Base-by-base conservation (phyloP, 768 basidiomycete species). In the Lentinula lateritia region DNA sequence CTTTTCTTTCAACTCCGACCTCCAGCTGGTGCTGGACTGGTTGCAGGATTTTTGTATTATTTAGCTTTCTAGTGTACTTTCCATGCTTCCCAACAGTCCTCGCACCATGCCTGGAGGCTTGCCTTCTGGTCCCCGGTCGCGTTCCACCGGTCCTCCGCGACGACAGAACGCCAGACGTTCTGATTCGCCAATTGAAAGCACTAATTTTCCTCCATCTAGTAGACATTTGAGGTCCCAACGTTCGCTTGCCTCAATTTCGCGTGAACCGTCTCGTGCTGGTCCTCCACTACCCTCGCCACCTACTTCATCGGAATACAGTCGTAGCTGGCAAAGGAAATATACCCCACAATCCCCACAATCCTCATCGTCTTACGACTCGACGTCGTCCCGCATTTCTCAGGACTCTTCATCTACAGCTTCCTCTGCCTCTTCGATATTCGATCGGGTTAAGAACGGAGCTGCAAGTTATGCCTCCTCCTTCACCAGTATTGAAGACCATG, bases 401-500 rank as follows among this genome's bases (percentile, higher is more conserved):
- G 68, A 68, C 46, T 65, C 70, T 23, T 61, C 66, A 43, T 69
- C 74, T 13, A 67, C 70, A 9, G 61, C 67, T n/a, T 72, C 72
- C 0, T 68, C 72, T 6, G 66, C 65, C 41, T 76, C 74, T 2
- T 73, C 77, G 6, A 68, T 78, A n/a, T 72, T 76, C 58, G 73
- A 75, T 39, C 69, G 78, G 57, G 72, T 75, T 66, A 74, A 70
- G 52, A 65, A 61, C 16, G 69, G 64, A 6, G 46, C 68, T 3
- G 72, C 59, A 15, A 60, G 74, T 39, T 72, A 75, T 62, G 61
- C 69, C 9, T 80, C 80, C 6, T 79, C 80, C 2, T 72, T 73
- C 45, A 79, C 78, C 36, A 81, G 77, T 64, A 61, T 78, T n/a
- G 79, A 78, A 35, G 76, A 80, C n/a, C 73, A 75, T 38, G 63